Evolutionary conservation across 2,329 filamentous ascomycete species (phyloP).

Genomic region (Scytalidium sp.): DNA sequence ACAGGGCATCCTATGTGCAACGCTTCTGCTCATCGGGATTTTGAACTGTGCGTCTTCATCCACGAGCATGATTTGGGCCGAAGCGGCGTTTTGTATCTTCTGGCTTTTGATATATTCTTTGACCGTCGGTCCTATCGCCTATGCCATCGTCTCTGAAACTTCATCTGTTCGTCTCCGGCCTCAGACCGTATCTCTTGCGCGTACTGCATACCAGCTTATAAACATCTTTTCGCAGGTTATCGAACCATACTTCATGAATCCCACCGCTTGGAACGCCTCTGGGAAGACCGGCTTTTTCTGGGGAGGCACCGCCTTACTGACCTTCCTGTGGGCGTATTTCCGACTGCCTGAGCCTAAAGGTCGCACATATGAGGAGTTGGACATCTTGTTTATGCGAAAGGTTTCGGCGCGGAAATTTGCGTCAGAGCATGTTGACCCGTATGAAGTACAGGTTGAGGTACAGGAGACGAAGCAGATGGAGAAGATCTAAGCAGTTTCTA

Average conservation of each 20-base stretch:
- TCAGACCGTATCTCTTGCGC: conserved; percentile 52
- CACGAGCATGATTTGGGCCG: conserved; percentile 32
- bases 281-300: conserved; percentile 38
- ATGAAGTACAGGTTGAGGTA: not conserved
- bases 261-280: conserved; percentile 33
- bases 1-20: conserved; percentile 26
- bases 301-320: conserved; percentile 34
- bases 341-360: conserved; percentile 39
- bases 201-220: conserved; percentile 45
- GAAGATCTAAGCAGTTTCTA: not conserved
- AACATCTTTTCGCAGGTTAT: conserved; percentile 44
- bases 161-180: conserved; percentile 51
- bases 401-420: conserved; percentile 27
- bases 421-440: conserved; percentile 1
- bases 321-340: conserved; percentile 34
- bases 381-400: conserved; percentile 36
- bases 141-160: conserved; percentile 49
- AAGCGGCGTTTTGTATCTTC: conserved; percentile 45
- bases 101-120: conserved; percentile 54
- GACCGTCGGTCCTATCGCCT: conserved; percentile 52
- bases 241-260: conserved; percentile 45
- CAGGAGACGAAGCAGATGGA: not conserved
- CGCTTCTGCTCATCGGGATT: conserved; percentile 42
- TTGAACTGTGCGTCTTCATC: conserved; percentile 36
- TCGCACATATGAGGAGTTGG: conserved; percentile 42